These are phyloP conservation scores for Cercophora newfieldiana DNA, from an alignment of 495 filamentous ascomycete genomes.

Conservation along the genomic window DNA sequence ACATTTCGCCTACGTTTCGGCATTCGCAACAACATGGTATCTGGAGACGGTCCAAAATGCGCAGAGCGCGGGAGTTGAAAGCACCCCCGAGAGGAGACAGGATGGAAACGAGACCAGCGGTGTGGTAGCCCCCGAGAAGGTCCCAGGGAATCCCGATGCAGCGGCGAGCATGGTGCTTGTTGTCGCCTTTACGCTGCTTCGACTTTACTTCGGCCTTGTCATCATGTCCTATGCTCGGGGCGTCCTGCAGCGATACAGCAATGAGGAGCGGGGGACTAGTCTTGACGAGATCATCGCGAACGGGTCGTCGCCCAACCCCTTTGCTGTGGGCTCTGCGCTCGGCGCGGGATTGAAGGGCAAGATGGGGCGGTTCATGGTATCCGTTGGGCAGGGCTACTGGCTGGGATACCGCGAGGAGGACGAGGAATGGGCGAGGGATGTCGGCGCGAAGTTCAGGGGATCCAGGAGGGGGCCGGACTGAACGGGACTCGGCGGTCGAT, in stretches of 20 bases:
- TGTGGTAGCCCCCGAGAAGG: slow-evolving; percentile 26
- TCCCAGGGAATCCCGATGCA: slow-evolving; percentile 65
- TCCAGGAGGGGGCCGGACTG: slow-evolving; percentile 6
- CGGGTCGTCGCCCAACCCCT: slow-evolving; percentile 65
- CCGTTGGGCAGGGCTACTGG: slow-evolving; percentile 73
- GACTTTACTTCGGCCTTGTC: slow-evolving; percentile 76
- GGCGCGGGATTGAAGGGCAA: slow-evolving; percentile 77
- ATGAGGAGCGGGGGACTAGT: slow-evolving; percentile 39
- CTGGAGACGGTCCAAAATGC: slow-evolving; percentile 56
- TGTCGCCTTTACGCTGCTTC: slow-evolving; percentile 65
- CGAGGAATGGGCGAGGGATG: slow-evolving; percentile 58
- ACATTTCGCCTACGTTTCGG: slow-evolving; percentile 73
- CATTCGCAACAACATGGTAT: slow-evolving; percentile 84
- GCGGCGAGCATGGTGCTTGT: slow-evolving; percentile 76
- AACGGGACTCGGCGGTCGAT: neutral
- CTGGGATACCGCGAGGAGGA: slow-evolving; percentile 54
- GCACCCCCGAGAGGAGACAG: slow-evolving; percentile 20
- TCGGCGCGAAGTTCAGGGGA: slow-evolving; percentile 58
- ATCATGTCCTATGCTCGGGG: slow-evolving; percentile 77
- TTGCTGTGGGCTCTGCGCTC: slow-evolving; percentile 62
- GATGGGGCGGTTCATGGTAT: slow-evolving; percentile 71
- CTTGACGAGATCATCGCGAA: slow-evolving; percentile 36
- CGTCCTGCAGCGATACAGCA: slow-evolving; percentile 62
- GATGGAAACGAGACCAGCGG: slow-evolving; percentile 6
- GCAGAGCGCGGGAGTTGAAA: slow-evolving; percentile 17